Evolutionary conservation across 768 basidiomycete genomes (phyloP), one percentile per base, ranked within the genome.

Genomic region (Tylopilus felleus): DNA sequence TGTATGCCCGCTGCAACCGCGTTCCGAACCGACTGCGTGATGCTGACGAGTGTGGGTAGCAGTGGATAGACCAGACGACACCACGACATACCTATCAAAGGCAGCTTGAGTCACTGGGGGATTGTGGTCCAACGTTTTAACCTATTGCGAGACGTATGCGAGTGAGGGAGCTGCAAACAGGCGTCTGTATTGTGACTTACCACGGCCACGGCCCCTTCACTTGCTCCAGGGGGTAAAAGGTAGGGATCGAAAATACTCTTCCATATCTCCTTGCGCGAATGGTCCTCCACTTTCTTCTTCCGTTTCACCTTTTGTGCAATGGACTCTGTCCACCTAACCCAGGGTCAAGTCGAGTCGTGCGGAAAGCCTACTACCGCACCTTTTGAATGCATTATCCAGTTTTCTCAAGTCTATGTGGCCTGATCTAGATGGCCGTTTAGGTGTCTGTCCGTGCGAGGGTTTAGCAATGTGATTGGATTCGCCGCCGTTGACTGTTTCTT

Each of bases 281-380:
- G 77, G 52, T 82, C 81, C 38, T 81, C 77, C 16, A 76, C 75
- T 60, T 85, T 89, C 76, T 84, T 87, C 73, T 88, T 90, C 52
- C 86, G 81, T 60, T 86, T 88, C 48, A 93, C 82, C 70, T 88
- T 90, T 72, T 90, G 85, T 1, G 90, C 86, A 60, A 93, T 92
- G 50, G 86, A 87, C 62, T 88, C 84, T 13, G 90, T 93, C 90
- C 90, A 93, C 65, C 88, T 89, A 23, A 21, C 40, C 12, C 49
- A 41, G 10, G 38, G 43, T 49, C 47, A 57, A 29, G 38, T 33
- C 27, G 48, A 33, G 39, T n/a, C 45, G 29, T 49, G 9, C 22
- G 39, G 39, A 29, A 23, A 28, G 54, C 21, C 16, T 22, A 21
- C 29, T 10, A 42, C 40, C 74, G 39, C 45, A 84, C 85, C 88